These are phyloP conservation scores for Cucumis melo DNA, from an alignment of 306 rosid species.

Conservation along the genomic window DNA sequence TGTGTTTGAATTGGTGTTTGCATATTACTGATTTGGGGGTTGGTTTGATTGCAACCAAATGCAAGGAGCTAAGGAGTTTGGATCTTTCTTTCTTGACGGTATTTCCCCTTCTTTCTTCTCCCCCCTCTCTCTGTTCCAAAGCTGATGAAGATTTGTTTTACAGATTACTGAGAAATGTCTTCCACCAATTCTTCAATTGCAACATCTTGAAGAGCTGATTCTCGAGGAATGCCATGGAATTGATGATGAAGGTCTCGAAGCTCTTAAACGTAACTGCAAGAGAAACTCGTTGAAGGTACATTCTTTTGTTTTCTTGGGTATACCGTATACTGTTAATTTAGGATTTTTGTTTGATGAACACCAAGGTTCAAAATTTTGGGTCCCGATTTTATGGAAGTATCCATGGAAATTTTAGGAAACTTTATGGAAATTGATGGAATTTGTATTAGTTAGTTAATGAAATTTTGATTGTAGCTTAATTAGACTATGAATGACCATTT, in stretches of 20 bases:
- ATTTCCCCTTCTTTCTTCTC: background rate
- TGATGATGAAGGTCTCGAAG: constrained; percentile 27
- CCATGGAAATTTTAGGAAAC: too few relatives aligned
- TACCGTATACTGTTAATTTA: background rate
- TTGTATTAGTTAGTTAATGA: too few relatives aligned
- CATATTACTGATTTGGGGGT: constrained; percentile 81
- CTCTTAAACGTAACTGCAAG: constrained; percentile 5
- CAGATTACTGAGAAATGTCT: constrained; percentile 42
- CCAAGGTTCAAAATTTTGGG: too few relatives aligned
- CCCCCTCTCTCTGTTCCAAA: background rate
- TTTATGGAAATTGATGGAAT: background rate
- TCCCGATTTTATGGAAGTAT: too few relatives aligned
- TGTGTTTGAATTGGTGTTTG: constrained; percentile 70
- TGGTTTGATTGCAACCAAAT: constrained; percentile 62
- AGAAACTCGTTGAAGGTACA: constrained; percentile 26
- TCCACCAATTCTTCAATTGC: constrained; percentile 17
- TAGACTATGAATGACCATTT: too few relatives aligned
- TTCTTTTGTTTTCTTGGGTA: background rate
- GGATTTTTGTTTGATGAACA: background rate
- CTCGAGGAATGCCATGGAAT: constrained; percentile 44
- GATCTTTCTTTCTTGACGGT: constrained; percentile 85
- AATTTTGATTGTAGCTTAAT: too few relatives aligned
- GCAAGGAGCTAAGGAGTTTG: constrained; percentile 48
- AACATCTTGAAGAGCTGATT: constrained; percentile 29
- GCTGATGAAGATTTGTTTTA: background rate